Percentiles rank a stretch among this genome's conserved stretches.
Evolutionary conservation across 108 stramenopile genomes (phyloP).

Genomic region (Cyclotella cryptica): DNA sequence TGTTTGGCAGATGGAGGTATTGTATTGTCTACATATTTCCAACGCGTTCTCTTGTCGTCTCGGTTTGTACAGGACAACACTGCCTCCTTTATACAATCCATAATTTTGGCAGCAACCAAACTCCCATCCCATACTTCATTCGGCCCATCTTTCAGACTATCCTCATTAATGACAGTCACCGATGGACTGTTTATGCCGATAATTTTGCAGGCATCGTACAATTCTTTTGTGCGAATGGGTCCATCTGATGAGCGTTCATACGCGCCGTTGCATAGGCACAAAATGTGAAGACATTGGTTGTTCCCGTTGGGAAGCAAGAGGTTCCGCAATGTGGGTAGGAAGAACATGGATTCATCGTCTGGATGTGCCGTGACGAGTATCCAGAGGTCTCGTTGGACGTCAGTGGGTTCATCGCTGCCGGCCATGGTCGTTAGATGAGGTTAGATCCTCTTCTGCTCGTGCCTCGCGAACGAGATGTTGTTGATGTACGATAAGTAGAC

Average conservation of each 20-base stretch:
- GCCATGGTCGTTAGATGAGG: constrained; percentile 4
- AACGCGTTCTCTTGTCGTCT: neutral
- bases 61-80: neutral
- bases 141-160: constrained; percentile 51
- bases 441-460: too few relatives aligned
- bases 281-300: constrained; percentile 44
- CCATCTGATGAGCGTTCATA: constrained; percentile 66
- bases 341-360: constrained; percentile 82
- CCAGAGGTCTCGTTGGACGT: constrained; percentile 31
- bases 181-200: constrained; percentile 25
- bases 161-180: constrained; percentile 44
- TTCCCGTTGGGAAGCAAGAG: constrained; percentile 15
- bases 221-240: constrained; percentile 66
- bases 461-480: too few relatives aligned
- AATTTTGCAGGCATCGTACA: constrained; percentile 53
- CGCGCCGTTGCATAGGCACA: constrained; percentile 83
- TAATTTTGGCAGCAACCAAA: constrained; percentile 23
- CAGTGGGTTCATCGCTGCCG: neutral
- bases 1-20: constrained; percentile 11
- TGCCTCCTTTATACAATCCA: constrained; percentile 24
- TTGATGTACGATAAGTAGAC: too few relatives aligned
- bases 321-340: constrained; percentile 67
- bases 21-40: constrained; percentile 2
- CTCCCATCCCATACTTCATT: constrained; percentile 53
- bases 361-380: constrained; percentile 54